A percentile compares a stretch with the other conserved stretches of the same genome.
phyloP scores from a whole-genome alignment of 2,329 filamentous ascomycete species.

The Fusarium marasasianum region DNA sequence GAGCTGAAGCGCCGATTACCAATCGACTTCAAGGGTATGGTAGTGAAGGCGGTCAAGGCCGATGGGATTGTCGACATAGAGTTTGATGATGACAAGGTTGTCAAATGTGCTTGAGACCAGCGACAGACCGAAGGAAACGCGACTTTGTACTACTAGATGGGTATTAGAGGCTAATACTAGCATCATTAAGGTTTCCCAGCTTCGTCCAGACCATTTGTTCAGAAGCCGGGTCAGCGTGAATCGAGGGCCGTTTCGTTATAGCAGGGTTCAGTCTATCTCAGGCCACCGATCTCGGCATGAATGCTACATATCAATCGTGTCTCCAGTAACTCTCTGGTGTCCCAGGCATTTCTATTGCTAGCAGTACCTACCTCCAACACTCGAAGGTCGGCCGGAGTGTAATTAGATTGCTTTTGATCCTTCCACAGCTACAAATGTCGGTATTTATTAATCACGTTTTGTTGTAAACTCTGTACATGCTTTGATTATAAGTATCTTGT shows the following conservation, averaged over 20 bases:
- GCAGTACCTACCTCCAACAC: not conserved
- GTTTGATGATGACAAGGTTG: slow-evolving; percentile 82
- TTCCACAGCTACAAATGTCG: not conserved
- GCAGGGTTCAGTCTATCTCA: not conserved
- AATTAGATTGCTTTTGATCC: not conserved
- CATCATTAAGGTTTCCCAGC: slow-evolving; percentile 37
- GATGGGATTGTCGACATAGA: slow-evolving; percentile 88
- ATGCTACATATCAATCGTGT: not conserved
- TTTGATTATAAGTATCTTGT: not conserved
- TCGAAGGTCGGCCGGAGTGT: not conserved
- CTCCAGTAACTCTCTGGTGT: not conserved
- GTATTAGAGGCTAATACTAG: slow-evolving; percentile 37
- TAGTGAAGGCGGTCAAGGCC: slow-evolving; percentile 93
- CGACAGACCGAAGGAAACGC: slow-evolving; percentile 35
- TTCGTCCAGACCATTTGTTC: not conserved
- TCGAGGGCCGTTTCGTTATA: not conserved
- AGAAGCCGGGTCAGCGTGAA: not conserved
- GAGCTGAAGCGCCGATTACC: slow-evolving; percentile 97
- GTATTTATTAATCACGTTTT: too few species aligned
- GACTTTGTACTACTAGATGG: slow-evolving; percentile 51
- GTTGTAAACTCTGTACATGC: too few species aligned
- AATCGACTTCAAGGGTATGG: slow-evolving; percentile 98
- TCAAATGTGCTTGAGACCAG: slow-evolving; percentile 64
- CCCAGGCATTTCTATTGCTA: not conserved
- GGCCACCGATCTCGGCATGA: not conserved